phyloP scores from a whole-genome alignment of 805 yeast genomes.

The Zygosaccharomyces bisporus region DNA sequence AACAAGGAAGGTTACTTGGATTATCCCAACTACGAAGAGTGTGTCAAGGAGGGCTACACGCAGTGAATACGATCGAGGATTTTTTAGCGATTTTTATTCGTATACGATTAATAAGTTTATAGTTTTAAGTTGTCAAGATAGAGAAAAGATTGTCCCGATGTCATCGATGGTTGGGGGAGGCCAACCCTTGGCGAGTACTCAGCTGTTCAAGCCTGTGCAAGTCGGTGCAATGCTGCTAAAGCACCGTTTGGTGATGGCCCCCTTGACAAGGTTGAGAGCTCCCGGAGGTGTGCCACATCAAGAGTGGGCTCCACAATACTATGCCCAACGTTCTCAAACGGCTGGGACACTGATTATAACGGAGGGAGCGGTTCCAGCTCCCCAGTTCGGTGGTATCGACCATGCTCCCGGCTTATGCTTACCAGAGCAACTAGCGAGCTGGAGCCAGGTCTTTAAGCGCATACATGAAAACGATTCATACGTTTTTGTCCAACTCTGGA shows the following conservation, averaged over 20 bases:
- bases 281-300: slow-evolving; percentile 40
- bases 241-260: slow-evolving; percentile 41
- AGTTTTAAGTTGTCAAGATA: too few species aligned
- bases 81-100: neutral
- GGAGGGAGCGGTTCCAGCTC: slow-evolving; percentile 52
- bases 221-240: slow-evolving; percentile 38
- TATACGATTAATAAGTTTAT: neutral
- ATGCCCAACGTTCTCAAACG: slow-evolving; percentile 47
- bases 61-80: neutral
- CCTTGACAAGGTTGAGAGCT: slow-evolving; percentile 43
- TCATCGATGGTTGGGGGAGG: slow-evolving; percentile 13
- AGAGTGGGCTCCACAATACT: slow-evolving; percentile 47
- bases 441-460: slow-evolving; percentile 46
- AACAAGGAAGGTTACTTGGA: slow-evolving; percentile 42
- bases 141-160: too few species aligned
- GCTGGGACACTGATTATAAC: slow-evolving; percentile 57
- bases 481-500: slow-evolving; percentile 50
- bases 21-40: slow-evolving; percentile 36
- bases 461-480: slow-evolving; percentile 49
- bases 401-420: slow-evolving; percentile 48
- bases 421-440: slow-evolving; percentile 43
- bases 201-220: slow-evolving; percentile 42
- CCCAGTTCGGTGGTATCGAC: slow-evolving; percentile 39
- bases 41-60: slow-evolving; percentile 17
- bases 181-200: slow-evolving; percentile 29